Evolutionary conservation across 2,329 filamentous ascomycete species (phyloP).

Genomic region (Ilyonectria destructans): DNA sequence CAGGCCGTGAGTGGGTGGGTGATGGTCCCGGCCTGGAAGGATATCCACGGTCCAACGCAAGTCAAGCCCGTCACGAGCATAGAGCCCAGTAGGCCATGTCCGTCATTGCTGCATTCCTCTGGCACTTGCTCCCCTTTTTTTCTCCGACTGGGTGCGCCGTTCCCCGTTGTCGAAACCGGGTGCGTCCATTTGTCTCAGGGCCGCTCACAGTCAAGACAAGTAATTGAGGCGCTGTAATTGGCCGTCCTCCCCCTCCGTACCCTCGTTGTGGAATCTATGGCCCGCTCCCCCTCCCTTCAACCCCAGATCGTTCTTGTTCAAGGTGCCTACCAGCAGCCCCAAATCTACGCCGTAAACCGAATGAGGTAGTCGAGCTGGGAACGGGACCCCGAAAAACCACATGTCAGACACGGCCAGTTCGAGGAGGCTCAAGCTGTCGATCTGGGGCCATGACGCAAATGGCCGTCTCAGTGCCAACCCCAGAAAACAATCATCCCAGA

Average conservation of each 20-base stretch:
- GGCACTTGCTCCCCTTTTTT: neutral
- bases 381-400: conserved; percentile 20
- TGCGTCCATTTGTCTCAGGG: conserved; percentile 22
- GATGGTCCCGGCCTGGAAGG: neutral
- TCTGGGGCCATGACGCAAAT: conserved; percentile 28
- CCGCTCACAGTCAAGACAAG: neutral
- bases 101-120: neutral
- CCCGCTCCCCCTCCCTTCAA: conserved; percentile 39
- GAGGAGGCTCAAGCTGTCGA: conserved; percentile 28
- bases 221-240: conserved; percentile 43
- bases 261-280: conserved; percentile 19
- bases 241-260: conserved; percentile 27
- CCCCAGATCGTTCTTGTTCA: conserved; percentile 41
- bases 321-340: conserved; percentile 30
- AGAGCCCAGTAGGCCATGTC: neutral
- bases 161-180: neutral
- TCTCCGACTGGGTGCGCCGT: neutral
- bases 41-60: conserved; percentile 1
- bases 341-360: conserved; percentile 36
- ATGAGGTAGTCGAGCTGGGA: conserved; percentile 31
- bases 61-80: neutral
- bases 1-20: neutral
- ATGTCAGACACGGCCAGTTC: conserved; percentile 26
- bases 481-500: conserved; percentile 5
- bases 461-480: conserved; percentile 13